These are phyloP conservation scores for Panicum miliaceum DNA, from an alignment of 176 grass and related monocot species.

Conservation along the genomic window DNA sequence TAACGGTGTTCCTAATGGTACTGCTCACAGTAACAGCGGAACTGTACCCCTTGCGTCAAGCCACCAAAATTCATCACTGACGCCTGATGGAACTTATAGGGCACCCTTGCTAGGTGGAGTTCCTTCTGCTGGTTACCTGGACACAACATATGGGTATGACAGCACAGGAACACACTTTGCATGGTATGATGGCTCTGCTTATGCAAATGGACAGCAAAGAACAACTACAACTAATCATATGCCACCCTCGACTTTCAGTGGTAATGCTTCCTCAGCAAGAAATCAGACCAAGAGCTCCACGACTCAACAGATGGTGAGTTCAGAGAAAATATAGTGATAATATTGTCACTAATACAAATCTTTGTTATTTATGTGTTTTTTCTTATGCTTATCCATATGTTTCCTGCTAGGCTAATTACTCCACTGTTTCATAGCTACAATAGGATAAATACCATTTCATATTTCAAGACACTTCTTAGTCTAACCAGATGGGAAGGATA, in stretches of 20 bases:
- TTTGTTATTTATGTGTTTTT: background rate
- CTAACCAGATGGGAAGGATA: background rate
- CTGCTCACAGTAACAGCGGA: conserved; percentile 57
- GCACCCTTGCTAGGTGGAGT: conserved; percentile 65
- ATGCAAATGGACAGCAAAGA: conserved; percentile 70
- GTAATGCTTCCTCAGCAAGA: conserved; percentile 52
- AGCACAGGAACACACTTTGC: conserved; percentile 61
- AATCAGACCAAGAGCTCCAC: conserved; percentile 67
- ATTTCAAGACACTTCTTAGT: background rate
- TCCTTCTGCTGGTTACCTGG: conserved; percentile 62
- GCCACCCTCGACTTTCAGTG: conserved; percentile 45
- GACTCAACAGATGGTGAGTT: conserved; percentile 58
- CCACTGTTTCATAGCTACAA: background rate
- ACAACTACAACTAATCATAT: conserved; percentile 53
- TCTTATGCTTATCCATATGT: conserved; percentile 9
- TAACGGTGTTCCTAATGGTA: conserved; percentile 65
- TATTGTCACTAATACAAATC: background rate
- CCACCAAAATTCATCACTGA: conserved; percentile 72
- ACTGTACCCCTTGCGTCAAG: conserved; percentile 60
- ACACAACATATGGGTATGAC: conserved; percentile 62
- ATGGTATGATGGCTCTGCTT: conserved; percentile 80
- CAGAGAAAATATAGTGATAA: background rate
- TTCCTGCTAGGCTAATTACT: background rate
- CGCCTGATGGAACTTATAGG: conserved; percentile 66
- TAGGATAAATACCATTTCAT: background rate